A percentile compares a stretch with the other conserved stretches of the same genome.
These are phyloP conservation scores for Pachysandra terminalis DNA, from an alignment of 164 flowering plant species.

Conservation along the genomic window DNA sequence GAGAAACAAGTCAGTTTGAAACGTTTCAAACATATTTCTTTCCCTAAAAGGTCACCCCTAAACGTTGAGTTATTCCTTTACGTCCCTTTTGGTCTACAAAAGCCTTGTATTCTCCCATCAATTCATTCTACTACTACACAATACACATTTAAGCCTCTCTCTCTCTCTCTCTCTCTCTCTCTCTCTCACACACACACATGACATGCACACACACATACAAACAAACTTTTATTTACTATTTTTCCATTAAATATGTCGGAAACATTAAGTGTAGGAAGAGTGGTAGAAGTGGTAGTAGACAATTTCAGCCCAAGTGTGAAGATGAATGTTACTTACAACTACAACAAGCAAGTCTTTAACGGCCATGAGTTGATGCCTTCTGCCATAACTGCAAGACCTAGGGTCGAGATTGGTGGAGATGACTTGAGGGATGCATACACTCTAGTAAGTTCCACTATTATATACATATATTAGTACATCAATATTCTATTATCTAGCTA, in stretches of 20 bases:
- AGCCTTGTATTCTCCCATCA: not conserved
- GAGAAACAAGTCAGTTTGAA: too few relatives aligned
- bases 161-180: slow-evolving; percentile 6
- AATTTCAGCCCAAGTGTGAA: slow-evolving; percentile 59
- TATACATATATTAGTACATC: too few relatives aligned
- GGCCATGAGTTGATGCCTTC: slow-evolving; percentile 76
- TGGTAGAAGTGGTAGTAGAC: slow-evolving; percentile 72
- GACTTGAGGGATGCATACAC: slow-evolving; percentile 67
- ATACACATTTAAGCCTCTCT: too few relatives aligned
- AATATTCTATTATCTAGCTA: not conserved
- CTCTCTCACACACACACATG: not conserved
- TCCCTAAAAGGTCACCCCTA: too few relatives aligned
- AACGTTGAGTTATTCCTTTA: too few relatives aligned
- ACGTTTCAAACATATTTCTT: too few relatives aligned
- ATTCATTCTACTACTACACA: not conserved
- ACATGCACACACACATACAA: not conserved
- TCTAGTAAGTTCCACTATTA: slow-evolving; percentile 36
- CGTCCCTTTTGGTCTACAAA: slow-evolving; percentile 30
- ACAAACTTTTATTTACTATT: too few relatives aligned
- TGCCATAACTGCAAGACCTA: slow-evolving; percentile 37
- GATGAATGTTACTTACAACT: slow-evolving; percentile 47
- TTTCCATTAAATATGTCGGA: slow-evolving; percentile 34
- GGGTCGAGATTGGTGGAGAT: slow-evolving; percentile 64
- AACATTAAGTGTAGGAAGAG: slow-evolving; percentile 54
- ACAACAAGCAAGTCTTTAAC: slow-evolving; percentile 51